Evolutionary conservation across 1,284 basidiomycete species (phyloP), one percentile per base, ranked within the genome.

Genomic region (Trichosporon coremiiforme): DNA sequence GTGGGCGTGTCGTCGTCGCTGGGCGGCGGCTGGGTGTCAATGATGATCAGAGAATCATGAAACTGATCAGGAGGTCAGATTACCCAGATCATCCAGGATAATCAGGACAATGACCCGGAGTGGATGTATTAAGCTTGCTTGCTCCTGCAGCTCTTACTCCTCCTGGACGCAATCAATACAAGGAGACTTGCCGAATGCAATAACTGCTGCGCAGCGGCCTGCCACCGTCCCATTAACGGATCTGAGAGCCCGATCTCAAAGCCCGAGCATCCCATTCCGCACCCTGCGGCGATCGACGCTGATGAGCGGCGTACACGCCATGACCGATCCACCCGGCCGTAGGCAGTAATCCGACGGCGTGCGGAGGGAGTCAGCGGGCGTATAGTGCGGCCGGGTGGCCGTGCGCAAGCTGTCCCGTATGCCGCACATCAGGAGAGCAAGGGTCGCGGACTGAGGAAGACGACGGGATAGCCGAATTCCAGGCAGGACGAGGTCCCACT

Each of bases 11-110:
- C 81, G 29, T 81, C 79, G 47, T 71, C 75, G 25, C 75, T 74
- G 0, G 81, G 81, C 2, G 79, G 76, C 0, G 81, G 81, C 81
- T 82, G 68, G n/a, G 31, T 9, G 17, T 35, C 57, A 35, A 29
- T 33, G 12, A 33, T 15, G 12, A 15, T 31, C 25, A 25, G 25
- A 25, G 25, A 25, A 25, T 38, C 36, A 38, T 36, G 36, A 10
- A 35, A 35, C 20, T 17, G 31, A 33, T 62, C 20, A 10, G 10
- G 20, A 10, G 2, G 20, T n/a, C 29, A 53, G 22, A 53, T 53
- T 22, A 53, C 50, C n/a, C 50, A 25, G 50, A 9, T 53, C 50
- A 53, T 25, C 50, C 50, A 53, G 50, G 20, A 38, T 38, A 10
- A 38, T 38, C 36, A 13, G 12, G 36, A 38, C 36, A 38, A 12